phyloP scores from a whole-genome alignment of 805 yeast genomes.

The Barnettozyma salicaria region DNA sequence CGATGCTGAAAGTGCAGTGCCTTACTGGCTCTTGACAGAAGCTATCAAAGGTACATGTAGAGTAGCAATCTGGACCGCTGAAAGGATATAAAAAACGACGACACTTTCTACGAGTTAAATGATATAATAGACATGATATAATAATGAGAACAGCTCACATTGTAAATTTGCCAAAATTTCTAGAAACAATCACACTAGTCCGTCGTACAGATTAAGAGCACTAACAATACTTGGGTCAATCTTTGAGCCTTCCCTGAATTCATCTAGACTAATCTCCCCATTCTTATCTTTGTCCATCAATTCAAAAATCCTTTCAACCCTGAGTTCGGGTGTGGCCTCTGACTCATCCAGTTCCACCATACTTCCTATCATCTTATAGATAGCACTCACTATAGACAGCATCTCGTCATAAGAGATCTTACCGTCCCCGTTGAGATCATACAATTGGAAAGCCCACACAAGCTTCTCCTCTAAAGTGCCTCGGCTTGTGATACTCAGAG shows the following conservation, averaged over 20 bases:
- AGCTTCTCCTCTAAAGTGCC: constrained; percentile 82
- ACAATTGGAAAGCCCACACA: constrained; percentile 83
- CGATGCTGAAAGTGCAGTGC: constrained; percentile 90
- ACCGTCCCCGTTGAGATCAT: constrained; percentile 80
- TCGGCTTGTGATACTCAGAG: constrained; percentile 78
- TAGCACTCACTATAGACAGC: constrained; percentile 70
- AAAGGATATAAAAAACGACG: constrained; percentile 46
- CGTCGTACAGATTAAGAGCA: constrained; percentile 76
- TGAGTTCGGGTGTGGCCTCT: constrained; percentile 84
- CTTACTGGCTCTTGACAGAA: constrained; percentile 85
- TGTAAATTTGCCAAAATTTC: too few relatives aligned
- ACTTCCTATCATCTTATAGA: constrained; percentile 92
- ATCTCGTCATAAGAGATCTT: constrained; percentile 70
- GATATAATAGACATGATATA: too few relatives aligned
- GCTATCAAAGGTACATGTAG: constrained; percentile 75
- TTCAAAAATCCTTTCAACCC: constrained; percentile 76
- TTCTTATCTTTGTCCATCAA: constrained; percentile 66
- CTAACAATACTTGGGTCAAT: constrained; percentile 69
- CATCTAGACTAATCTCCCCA: constrained; percentile 70
- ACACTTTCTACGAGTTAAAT: background rate
- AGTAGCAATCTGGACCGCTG: constrained; percentile 90
- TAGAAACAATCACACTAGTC: constrained; percentile 64
- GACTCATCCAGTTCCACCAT: constrained; percentile 87
- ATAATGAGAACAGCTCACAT: too few relatives aligned
- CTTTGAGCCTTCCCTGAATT: constrained; percentile 76